These are phyloP conservation scores for Podaxis sp. DNA, from an alignment of 768 basidiomycete genomes.

Conservation along the genomic window DNA sequence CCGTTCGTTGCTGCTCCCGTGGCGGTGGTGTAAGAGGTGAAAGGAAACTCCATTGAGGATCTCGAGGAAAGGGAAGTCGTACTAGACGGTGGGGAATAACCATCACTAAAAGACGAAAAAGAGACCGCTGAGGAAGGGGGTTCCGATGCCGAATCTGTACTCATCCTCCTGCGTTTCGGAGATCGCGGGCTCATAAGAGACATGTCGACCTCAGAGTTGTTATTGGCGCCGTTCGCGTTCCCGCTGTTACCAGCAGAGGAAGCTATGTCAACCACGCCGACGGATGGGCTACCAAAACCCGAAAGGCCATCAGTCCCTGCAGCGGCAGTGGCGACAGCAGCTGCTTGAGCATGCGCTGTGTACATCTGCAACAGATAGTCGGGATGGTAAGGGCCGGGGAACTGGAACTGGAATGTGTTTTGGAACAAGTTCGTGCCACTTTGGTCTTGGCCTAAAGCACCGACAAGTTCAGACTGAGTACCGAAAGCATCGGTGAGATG, in stretches of 20 bases:
- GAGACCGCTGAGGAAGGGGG: constrained; percentile 63
- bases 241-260: neutral
- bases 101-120: constrained; percentile 56
- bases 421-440: constrained; percentile 22
- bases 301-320: neutral
- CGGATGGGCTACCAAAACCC: neutral
- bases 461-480: constrained; percentile 48
- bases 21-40: constrained; percentile 43
- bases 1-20: constrained; percentile 21
- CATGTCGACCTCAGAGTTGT: constrained; percentile 33
- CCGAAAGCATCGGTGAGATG: constrained; percentile 26
- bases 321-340: neutral
- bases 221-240: neutral
- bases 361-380: constrained; percentile 61
- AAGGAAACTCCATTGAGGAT: constrained; percentile 67
- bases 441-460: constrained; percentile 35
- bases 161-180: constrained; percentile 71
- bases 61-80: constrained; percentile 54
- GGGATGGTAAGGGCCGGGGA: constrained; percentile 72
- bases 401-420: constrained; percentile 38
- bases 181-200: constrained; percentile 40
- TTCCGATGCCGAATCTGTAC: constrained; percentile 47
- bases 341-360: constrained; percentile 32
- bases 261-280: neutral
- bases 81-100: constrained; percentile 55